These are phyloP conservation scores for Fusarium sterilihyphosum DNA, from an alignment of 2,329 filamentous ascomycete genomes.

Conservation along the genomic window DNA sequence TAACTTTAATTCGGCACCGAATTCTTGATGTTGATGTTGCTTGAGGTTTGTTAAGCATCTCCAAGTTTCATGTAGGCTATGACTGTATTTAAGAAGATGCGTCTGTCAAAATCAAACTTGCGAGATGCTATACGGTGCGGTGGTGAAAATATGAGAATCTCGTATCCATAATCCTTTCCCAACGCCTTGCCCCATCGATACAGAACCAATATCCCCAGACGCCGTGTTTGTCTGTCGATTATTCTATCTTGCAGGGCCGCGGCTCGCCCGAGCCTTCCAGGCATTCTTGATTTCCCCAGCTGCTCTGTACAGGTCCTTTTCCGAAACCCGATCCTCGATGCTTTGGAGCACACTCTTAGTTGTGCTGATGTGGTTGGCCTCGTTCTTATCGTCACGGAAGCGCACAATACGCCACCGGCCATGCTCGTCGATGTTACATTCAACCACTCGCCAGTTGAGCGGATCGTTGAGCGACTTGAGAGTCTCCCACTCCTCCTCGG, in stretches of 20 bases:
- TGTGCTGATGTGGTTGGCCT: slow-evolving; percentile 88
- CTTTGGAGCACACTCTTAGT: slow-evolving; percentile 89
- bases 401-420: slow-evolving; percentile 86
- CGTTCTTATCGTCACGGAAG: slow-evolving; percentile 90
- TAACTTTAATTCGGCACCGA: not conserved
- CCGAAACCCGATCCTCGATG: slow-evolving; percentile 85
- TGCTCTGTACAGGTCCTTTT: slow-evolving; percentile 79
- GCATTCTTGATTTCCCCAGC: slow-evolving; percentile 78
- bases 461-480: slow-evolving; percentile 79
- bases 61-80: not conserved
- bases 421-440: slow-evolving; percentile 83
- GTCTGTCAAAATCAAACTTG: not conserved
- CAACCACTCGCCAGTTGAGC: slow-evolving; percentile 87
- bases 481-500: slow-evolving; percentile 82
- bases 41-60: not conserved
- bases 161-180: not conserved
- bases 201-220: slow-evolving; percentile 25
- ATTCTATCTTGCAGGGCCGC: slow-evolving; percentile 58
- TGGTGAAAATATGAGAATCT: not conserved
- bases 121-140: not conserved
- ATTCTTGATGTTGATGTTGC: not conserved
- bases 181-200: slow-evolving; percentile 38
- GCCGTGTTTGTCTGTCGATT: slow-evolving; percentile 41
- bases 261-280: slow-evolving; percentile 71
- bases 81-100: not conserved